These are phyloP conservation scores for Ilyonectria sp. DNA, from an alignment of 2,329 filamentous ascomycete genomes.

Conservation along the genomic window DNA sequence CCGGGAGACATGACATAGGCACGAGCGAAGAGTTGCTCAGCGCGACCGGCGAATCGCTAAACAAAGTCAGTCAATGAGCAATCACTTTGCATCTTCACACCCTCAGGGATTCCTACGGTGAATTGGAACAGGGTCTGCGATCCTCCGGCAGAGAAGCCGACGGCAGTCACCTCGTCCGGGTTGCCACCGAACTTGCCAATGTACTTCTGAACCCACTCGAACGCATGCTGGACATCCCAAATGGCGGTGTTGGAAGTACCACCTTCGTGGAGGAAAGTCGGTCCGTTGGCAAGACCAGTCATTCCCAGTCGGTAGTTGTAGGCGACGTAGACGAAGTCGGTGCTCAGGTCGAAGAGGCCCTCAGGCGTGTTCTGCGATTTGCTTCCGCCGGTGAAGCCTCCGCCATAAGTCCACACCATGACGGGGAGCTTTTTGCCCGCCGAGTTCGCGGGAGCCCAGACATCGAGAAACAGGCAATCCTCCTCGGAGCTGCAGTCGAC, in stretches of 20 bases:
- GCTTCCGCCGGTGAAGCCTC: slow-evolving; percentile 23
- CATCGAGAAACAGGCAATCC: slow-evolving; percentile 20
- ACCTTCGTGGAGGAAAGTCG: slow-evolving; percentile 20
- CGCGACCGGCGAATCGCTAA: slow-evolving; percentile 21
- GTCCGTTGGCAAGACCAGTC: slow-evolving; percentile 21
- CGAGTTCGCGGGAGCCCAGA: slow-evolving; percentile 14
- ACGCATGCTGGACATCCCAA: slow-evolving; percentile 23
- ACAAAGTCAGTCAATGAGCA: background rate
- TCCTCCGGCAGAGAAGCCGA: slow-evolving; percentile 21
- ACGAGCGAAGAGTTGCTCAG: slow-evolving; percentile 17
- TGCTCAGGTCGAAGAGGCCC: slow-evolving; percentile 21
- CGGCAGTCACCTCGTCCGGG: slow-evolving; percentile 18
- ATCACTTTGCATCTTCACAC: background rate
- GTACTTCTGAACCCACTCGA: slow-evolving; percentile 24
- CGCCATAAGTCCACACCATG: slow-evolving; percentile 22
- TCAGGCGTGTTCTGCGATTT: slow-evolving; percentile 27
- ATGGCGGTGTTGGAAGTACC: slow-evolving; percentile 22
- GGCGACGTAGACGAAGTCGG: slow-evolving; percentile 17
- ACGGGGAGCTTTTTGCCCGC: slow-evolving; percentile 18
- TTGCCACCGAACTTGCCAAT: slow-evolving; percentile 20
- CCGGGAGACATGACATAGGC: slow-evolving; percentile 24
- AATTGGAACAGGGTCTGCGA: slow-evolving; percentile 24
- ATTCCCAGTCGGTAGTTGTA: slow-evolving; percentile 26
- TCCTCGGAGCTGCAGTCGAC: slow-evolving; percentile 21
- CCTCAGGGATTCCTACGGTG: slow-evolving; percentile 4